A percentile compares a stretch with the other conserved stretches of the same genome.
phyloP scores from a whole-genome alignment of 345 rosid species.

The Jatropha curcas region DNA sequence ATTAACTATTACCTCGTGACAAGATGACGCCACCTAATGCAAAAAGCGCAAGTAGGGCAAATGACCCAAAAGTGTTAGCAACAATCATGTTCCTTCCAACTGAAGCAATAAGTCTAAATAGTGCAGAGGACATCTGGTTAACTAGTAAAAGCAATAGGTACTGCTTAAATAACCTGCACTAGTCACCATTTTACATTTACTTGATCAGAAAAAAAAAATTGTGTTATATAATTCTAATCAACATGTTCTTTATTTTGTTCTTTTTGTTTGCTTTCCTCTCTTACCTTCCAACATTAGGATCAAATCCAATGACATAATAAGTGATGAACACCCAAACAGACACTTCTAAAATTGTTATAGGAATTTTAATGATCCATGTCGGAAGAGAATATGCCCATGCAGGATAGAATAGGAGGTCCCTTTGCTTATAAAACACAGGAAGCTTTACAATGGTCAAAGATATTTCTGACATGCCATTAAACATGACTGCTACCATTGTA shows the following conservation, averaged over 20 bases:
- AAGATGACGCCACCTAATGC: constrained; percentile 69
- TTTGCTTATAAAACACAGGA: constrained; percentile 84
- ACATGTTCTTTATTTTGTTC: background rate
- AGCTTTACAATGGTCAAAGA: constrained; percentile 81
- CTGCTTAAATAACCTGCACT: constrained; percentile 64
- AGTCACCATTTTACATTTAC: background rate
- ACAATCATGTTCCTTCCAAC: constrained; percentile 60
- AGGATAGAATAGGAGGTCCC: constrained; percentile 75
- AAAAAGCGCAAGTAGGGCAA: constrained; percentile 51
- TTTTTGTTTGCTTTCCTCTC: too few relatives aligned
- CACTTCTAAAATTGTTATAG: constrained; percentile 62
- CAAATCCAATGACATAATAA: constrained; percentile 75
- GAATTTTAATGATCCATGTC: constrained; percentile 79
- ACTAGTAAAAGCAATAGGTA: constrained; percentile 49
- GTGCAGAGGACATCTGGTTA: constrained; percentile 65
- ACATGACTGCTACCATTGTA: constrained; percentile 40
- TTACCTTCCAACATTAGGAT: constrained; percentile 73
- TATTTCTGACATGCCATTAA: constrained; percentile 79
- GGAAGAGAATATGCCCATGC: constrained; percentile 87
- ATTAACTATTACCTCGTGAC: constrained; percentile 49
- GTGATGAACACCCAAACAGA: constrained; percentile 56
- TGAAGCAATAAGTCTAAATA: constrained; percentile 62
- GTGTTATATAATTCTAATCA: background rate
- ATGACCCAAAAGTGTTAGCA: constrained; percentile 68
- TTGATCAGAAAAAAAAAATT: background rate